A percentile compares a stretch with the other conserved stretches of the same genome.
phyloP scores from a whole-genome alignment of 345 rosid genomes.

The Erucastrum elatum region DNA sequence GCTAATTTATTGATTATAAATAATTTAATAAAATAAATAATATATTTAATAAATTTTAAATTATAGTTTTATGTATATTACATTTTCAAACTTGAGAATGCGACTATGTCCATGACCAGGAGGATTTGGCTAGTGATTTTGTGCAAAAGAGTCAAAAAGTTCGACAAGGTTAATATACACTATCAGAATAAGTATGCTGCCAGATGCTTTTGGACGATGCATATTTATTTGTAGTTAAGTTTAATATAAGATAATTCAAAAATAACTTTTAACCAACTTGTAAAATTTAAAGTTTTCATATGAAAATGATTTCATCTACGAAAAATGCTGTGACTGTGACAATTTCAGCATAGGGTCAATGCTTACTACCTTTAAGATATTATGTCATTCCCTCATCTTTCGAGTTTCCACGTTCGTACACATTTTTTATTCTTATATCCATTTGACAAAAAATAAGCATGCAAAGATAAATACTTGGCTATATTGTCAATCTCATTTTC shows the following conservation, averaged over 20 bases:
- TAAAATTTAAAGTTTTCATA: background rate
- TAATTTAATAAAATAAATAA: background rate
- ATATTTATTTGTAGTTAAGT: background rate
- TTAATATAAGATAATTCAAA: background rate
- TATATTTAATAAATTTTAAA: too few relatives aligned
- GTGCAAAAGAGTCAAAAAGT: slow-evolving; percentile 1
- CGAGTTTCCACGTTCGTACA: slow-evolving; percentile 8
- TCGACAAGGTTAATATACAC: background rate
- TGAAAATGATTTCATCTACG: background rate
- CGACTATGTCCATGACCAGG: background rate
- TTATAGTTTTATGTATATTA: background rate
- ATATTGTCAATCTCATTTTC: too few relatives aligned
- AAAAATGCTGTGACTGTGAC: slow-evolving; percentile 9
- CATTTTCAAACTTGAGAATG: background rate
- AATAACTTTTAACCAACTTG: slow-evolving; percentile 16
- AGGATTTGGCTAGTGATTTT: slow-evolving; percentile 4
- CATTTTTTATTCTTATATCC: slow-evolving; percentile 6
- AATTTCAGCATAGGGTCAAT: slow-evolving; percentile 10
- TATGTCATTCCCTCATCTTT: slow-evolving; percentile 18
- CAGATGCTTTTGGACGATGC: background rate
- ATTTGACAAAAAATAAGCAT: background rate
- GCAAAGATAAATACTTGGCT: background rate
- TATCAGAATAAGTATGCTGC: background rate
- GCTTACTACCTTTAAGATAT: background rate
- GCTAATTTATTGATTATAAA: background rate